Conservation (phyloP, 1,284 basidiomycete species). For the Moesziomyces sp. region DNA sequence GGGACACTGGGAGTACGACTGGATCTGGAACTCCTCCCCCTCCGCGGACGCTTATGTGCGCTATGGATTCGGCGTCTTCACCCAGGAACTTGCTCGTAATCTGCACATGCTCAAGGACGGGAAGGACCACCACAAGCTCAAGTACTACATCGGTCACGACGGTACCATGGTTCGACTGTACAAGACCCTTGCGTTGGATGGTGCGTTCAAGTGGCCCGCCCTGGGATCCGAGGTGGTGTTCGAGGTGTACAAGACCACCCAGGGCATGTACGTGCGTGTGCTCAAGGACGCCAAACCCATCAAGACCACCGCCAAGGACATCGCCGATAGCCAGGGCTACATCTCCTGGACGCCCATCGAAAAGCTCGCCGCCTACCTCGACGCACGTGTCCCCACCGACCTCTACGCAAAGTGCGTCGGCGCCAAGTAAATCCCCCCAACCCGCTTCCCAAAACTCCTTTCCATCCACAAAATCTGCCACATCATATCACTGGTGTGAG, state of each 20-base stretch:
- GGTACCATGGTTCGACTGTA: constrained; percentile 57
- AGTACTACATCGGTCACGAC: constrained; percentile 54
- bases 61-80: constrained; percentile 49
- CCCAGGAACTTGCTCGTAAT: constrained; percentile 38
- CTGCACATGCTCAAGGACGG: constrained; percentile 19
- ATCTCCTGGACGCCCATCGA: constrained; percentile 28
- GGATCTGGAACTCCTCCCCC: constrained; percentile 53
- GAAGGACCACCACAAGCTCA: constrained; percentile 30
- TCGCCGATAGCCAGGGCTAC: constrained; percentile 12
- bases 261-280: constrained; percentile 19
- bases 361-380: constrained; percentile 39
- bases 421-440: constrained; percentile 12
- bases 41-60: constrained; percentile 51
- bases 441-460: too few relatives aligned
- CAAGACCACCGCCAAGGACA: constrained; percentile 18
- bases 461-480: too few relatives aligned
- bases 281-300: constrained; percentile 38
- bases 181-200: constrained; percentile 41
- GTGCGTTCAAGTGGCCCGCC: constrained; percentile 44
- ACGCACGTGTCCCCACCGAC: constrained; percentile 39
- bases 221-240: constrained; percentile 48
- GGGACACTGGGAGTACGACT: constrained; percentile 58
- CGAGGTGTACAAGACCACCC: constrained; percentile 40
- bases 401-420: constrained; percentile 44
- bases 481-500: too few relatives aligned